Evolutionary conservation across 768 basidiomycete species (phyloP), one percentile per base, ranked within the genome.

Genomic region (Xerocomellus amylosporus): DNA sequence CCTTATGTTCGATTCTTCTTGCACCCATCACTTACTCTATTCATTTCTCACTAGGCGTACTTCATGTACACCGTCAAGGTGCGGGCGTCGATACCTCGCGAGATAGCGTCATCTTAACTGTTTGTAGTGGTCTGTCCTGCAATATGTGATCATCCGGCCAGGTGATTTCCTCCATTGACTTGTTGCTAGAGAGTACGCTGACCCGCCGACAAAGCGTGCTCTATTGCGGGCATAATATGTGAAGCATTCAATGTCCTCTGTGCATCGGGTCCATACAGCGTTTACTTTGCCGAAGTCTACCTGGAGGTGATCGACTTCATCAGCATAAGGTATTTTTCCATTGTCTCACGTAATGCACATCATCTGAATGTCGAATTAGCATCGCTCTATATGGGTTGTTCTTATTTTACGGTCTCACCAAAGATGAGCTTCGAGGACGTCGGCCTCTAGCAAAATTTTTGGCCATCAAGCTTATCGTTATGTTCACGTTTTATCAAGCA

Each of bases 1-100:
- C 52, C 28, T 31, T 20, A 10, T 36, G 24, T 28, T 40, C 8
- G 22, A 49, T 30, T 37, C 17, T 58, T 41, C 49, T 33, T 40
- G 17, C 8, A 13, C 20, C 4, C 31, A 15, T 36, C 31, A n/a
- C 53, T 63, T 12, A 70, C 20, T 31, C 24, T 19, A 22, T 42
- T 49, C 38, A 49, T 51, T 20, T 10, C 30, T 53, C 5, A 19
- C 24, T 37, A 89, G 83, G 77, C 87, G 2, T 93, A 95, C 72
- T 96, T 96, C 68, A 90, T 95, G 84, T 87, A 92, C 64, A 86
- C 90, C 10, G 71, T 92, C 67, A 92, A 91, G 76, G 91, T 87
- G 60, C 7, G 71, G 26, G 19, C 4, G 6, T 48, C 19, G n/a
- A 43, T n/a, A 8, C 36, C 26, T 43, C 14, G 8, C 13, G 8